phyloP scores from a whole-genome alignment of 169 alveolate species.

The Eimeria sp. region DNA sequence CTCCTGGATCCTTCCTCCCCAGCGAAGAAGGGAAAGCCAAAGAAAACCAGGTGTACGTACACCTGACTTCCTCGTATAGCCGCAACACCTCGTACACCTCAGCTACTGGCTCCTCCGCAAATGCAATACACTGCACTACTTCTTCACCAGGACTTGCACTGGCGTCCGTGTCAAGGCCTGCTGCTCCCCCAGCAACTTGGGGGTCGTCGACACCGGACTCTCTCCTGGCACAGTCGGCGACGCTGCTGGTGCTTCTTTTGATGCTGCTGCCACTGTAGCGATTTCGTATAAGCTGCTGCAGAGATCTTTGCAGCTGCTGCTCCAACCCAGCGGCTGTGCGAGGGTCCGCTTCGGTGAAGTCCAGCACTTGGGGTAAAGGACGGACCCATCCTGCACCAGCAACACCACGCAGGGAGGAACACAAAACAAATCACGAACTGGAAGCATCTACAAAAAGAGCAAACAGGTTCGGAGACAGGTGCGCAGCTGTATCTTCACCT shows the following conservation, averaged over 20 bases:
- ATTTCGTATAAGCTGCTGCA: not conserved
- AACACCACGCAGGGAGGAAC: not conserved
- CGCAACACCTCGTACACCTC: constrained; percentile 28
- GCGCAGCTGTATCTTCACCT: not conserved
- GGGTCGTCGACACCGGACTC: not conserved
- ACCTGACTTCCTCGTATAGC: constrained; percentile 15
- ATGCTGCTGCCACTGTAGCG: not conserved
- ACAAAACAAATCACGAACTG: not conserved
- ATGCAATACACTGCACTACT: not conserved
- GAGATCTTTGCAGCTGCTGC: constrained; percentile 25
- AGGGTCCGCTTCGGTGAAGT: not conserved
- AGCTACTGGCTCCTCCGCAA: not conserved
- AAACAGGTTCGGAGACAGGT: not conserved
- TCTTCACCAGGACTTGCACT: not conserved
- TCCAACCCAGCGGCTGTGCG: constrained; percentile 1
- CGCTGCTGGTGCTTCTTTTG: not conserved
- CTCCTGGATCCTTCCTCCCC: not conserved
- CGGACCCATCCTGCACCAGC: not conserved
- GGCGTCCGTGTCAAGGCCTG: not conserved
- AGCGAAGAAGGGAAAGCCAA: not conserved
- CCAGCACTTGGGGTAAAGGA: not conserved
- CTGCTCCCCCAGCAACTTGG: not conserved
- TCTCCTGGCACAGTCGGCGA: not conserved
- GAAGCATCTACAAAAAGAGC: not conserved
- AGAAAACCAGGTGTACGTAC: not conserved